Percentiles rank a stretch among this genome's conserved stretches.
Evolutionary conservation across 306 rosid genomes (phyloP).

Genomic region (Fagus sylvatica): DNA sequence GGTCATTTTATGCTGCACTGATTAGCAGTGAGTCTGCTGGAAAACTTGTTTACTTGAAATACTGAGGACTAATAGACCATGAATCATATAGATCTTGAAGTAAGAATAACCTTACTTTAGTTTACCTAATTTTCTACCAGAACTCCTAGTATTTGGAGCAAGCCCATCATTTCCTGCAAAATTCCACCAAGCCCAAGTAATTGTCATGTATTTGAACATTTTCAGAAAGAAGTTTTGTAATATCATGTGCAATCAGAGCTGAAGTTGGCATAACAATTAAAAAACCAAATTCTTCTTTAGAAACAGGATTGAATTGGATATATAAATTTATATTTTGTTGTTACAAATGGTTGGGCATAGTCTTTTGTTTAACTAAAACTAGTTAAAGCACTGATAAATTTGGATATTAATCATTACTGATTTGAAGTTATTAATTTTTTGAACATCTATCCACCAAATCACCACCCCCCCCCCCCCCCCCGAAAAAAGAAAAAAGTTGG

Average conservation of each 20-base stretch:
- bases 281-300: neutral
- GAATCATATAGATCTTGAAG: neutral
- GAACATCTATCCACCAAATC: too few species aligned
- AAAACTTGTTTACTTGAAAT: neutral
- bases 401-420: neutral
- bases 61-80: neutral
- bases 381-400: neutral
- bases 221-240: neutral
- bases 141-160: neutral
- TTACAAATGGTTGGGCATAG: neutral
- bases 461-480: neutral
- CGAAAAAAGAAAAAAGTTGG: neutral
- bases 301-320: neutral
- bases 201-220: neutral
- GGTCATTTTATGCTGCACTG: conserved; percentile 17
- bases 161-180: neutral
- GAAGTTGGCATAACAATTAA: neutral
- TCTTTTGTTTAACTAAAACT: neutral
- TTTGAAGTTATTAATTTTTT: neutral
- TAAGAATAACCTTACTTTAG: neutral
- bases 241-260: neutral
- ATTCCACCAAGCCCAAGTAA: neutral
- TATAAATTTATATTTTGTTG: neutral
- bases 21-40: conserved; percentile 1
- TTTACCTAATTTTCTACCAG: neutral